phyloP scores from a whole-genome alignment of 176 grass and related monocot species.

The Zoysia pacifica region DNA sequence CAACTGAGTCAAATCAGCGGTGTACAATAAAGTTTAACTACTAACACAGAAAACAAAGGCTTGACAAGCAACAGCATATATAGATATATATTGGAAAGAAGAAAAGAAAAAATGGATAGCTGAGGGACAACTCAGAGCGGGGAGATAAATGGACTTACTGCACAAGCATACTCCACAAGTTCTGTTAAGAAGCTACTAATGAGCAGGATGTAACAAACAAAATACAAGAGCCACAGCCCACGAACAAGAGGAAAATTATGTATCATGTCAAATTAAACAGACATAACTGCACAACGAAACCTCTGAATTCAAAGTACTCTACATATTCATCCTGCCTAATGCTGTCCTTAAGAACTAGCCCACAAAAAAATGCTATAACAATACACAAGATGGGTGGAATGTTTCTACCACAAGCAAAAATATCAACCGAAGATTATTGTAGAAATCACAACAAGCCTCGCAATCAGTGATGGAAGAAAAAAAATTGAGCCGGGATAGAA shows the following conservation, averaged over 20 bases:
- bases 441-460: too few relatives aligned
- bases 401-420: too few relatives aligned
- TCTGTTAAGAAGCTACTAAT: not conserved
- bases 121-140: not conserved
- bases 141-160: slow-evolving; percentile 56
- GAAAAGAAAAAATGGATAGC: not conserved
- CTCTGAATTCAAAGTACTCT: not conserved
- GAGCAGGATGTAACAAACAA: slow-evolving; percentile 5
- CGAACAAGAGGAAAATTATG: not conserved
- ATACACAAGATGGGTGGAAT: too few relatives aligned
- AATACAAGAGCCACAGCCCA: not conserved
- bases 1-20: slow-evolving; percentile 79
- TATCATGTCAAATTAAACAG: not conserved
- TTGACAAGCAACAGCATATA: not conserved
- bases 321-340: too few relatives aligned
- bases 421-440: too few relatives aligned
- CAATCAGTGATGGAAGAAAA: too few relatives aligned
- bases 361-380: too few relatives aligned
- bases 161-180: slow-evolving; percentile 78
- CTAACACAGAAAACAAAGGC: not conserved
- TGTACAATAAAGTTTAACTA: slow-evolving; percentile 47
- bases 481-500: too few relatives aligned
- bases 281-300: not conserved
- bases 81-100: not conserved
- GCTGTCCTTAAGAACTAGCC: too few relatives aligned